Base-by-base conservation (phyloP, 257 asterid species). In the Forsythia viridissima region DNA sequence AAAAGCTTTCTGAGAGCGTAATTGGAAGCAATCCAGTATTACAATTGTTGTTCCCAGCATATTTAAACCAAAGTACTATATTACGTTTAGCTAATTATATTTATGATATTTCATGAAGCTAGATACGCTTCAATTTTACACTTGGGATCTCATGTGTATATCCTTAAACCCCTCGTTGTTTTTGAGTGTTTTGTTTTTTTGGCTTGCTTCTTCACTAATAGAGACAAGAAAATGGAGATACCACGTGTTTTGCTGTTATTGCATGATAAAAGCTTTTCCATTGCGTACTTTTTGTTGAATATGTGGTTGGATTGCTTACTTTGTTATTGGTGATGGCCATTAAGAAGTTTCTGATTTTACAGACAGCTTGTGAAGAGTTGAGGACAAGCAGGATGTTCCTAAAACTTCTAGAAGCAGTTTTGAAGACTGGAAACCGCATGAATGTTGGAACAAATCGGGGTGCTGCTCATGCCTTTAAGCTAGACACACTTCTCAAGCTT, bases 381-480 rank as follows among this genome's bases (percentile, higher is more conserved):
- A 86, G 97, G 84, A 88, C 82, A 48, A 92, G 91, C 72, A 89
- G 94, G 73, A 91, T 93, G 98, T 96, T 96, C 90, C 91, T 92
- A 42, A 96, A 96, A 82, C 97, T 96, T 76, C 88, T 96, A 70
- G 99, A 96, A 85, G 98, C 99, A n/a, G 99, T 96, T 52, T 77
- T 93, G 80, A 93, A 92, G 83, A 96, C 99, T 0, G 98, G 98
- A 43, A 96, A 96, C 76, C 92, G 99, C 61, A 95, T 95, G 99
- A 95, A 95, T 37, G 98, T 95, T 30, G 99, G 99, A 78, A 95
- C 99, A 16, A 91, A 95, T 51, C 91, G 98, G 0, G 99, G 99
- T 0, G 97, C 93, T 84, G 99, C 99, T 12, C 97, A 90, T 65
- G 99, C 98, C 0, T 96, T 93, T 90, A 96, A 96, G 84, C 97